Evolutionary conservation across 169 alveolate genomes (phyloP).

Genomic region (Plasmodium vinckei): DNA sequence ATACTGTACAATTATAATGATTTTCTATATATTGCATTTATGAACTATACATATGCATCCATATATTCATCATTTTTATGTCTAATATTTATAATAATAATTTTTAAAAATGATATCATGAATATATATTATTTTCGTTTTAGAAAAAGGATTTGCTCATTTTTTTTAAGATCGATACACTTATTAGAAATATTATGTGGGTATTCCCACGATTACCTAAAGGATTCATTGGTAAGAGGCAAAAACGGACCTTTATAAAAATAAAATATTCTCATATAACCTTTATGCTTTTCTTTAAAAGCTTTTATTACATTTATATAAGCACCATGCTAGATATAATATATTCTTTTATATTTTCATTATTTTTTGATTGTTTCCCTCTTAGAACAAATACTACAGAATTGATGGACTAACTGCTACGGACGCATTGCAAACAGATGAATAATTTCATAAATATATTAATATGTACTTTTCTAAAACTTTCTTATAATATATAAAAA

Average conservation of each 20-base stretch:
- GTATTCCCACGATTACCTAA: slow-evolving; percentile 70
- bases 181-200: slow-evolving; percentile 73
- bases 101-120: background rate
- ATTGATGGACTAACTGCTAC: slow-evolving; percentile 59
- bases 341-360: background rate
- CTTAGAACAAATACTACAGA: slow-evolving; percentile 66
- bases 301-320: too few relatives aligned
- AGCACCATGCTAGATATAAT: too few relatives aligned
- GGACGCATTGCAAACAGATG: slow-evolving; percentile 74
- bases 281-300: too few relatives aligned
- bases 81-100: too few relatives aligned
- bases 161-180: slow-evolving; percentile 64
- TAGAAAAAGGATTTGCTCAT: slow-evolving; percentile 67
- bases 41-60: background rate
- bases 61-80: background rate
- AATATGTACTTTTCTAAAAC: too few relatives aligned
- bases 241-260: too few relatives aligned
- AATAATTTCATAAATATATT: slow-evolving; percentile 1
- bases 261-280: too few relatives aligned
- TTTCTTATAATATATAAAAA: background rate
- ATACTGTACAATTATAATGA: background rate
- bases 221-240: slow-evolving; percentile 66
- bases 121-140: background rate
- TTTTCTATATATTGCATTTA: background rate
- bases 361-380: background rate